Evolutionary conservation across 2,329 filamentous ascomycete genomes (phyloP).

Genomic region (Basipetospora sp.): DNA sequence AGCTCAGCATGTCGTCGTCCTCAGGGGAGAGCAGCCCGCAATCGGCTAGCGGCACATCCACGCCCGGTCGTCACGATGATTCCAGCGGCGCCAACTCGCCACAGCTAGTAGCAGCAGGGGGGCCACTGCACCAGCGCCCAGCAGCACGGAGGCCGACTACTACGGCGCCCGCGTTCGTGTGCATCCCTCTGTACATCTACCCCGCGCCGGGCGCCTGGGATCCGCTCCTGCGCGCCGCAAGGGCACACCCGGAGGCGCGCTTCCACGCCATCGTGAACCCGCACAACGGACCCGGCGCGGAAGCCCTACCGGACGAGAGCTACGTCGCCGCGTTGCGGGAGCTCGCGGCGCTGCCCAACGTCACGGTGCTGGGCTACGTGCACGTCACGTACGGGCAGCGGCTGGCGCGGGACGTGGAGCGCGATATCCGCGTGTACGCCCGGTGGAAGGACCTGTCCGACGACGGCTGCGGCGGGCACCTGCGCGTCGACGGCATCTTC

Average conservation of each 20-base stretch:
- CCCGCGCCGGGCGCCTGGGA: slow-evolving; percentile 16
- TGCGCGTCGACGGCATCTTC: slow-evolving; percentile 32
- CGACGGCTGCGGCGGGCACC: slow-evolving; percentile 6
- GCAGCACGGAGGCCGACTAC: no score
- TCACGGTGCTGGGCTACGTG: slow-evolving; percentile 18
- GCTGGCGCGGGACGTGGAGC: slow-evolving; percentile 9
- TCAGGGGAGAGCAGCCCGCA: no score
- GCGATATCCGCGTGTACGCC: slow-evolving; percentile 30
- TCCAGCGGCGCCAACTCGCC: no score
- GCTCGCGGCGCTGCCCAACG: slow-evolving; percentile 13
- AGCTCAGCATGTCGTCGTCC: no score
- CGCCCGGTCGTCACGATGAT: no score
- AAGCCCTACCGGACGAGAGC: slow-evolving; percentile 14
- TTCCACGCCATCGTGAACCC: slow-evolving; percentile 20
- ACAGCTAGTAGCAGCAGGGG: neutral
- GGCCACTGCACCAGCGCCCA: neutral
- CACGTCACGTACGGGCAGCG: slow-evolving; percentile 17
- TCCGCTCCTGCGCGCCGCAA: slow-evolving; percentile 14
- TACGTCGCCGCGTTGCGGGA: slow-evolving; percentile 13
- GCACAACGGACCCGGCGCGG: slow-evolving; percentile 16
- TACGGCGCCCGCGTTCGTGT: slow-evolving; percentile 12
- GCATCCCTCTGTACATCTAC: slow-evolving; percentile 21
- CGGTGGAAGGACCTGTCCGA: slow-evolving; percentile 20
- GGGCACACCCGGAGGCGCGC: slow-evolving; percentile 11
- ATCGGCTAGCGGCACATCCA: no score